phyloP scores from a whole-genome alignment of 192 early-diverging fungal species.

The Martensiomyces pterosporus region DNA sequence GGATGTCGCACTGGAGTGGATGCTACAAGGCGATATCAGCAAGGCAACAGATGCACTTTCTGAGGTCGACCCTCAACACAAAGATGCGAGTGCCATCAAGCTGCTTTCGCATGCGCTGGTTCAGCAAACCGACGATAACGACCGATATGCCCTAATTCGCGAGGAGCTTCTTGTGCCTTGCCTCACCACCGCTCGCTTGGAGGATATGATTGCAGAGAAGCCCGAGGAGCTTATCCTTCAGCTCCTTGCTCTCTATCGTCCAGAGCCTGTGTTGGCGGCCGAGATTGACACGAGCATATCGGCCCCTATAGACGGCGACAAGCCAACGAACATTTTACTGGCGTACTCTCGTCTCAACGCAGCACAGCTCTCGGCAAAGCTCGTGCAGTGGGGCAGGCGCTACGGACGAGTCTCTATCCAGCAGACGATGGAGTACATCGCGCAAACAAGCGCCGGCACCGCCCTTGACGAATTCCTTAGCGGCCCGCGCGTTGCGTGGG shows the following conservation, averaged over 20 bases:
- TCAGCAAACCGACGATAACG: constrained; percentile 8
- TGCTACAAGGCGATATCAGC: constrained; percentile 23
- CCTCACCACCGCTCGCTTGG: constrained; percentile 4
- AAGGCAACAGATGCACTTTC: constrained; percentile 5
- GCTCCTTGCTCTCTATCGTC: constrained; percentile 17
- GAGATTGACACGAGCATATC: too few relatives aligned
- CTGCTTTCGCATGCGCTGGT: constrained; percentile 29
- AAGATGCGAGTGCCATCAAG: constrained; percentile 1
- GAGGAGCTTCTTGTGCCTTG: constrained; percentile 14
- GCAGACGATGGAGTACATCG: constrained; percentile 4
- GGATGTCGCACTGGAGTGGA: constrained; percentile 20
- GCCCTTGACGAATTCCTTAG: constrained; percentile 9
- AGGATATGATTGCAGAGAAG: constrained; percentile 13
- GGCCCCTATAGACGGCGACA: constrained; percentile 6
- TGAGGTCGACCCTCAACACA: neutral
- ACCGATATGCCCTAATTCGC: constrained; percentile 10
- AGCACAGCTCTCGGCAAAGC: neutral
- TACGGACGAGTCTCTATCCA: constrained; percentile 8
- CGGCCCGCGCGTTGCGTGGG: constrained; percentile 23
- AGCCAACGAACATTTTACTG: constrained; percentile 1
- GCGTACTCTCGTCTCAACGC: neutral
- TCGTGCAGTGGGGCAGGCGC: constrained; percentile 36
- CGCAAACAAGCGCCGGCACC: neutral
- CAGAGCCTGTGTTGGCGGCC: too few relatives aligned
- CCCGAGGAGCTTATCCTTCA: constrained; percentile 14